Percentiles rank a stretch among this genome's conserved stretches.
Conservation (phyloP, 2,329 filamentous ascomycete species). For the Apiospora marii region DNA sequence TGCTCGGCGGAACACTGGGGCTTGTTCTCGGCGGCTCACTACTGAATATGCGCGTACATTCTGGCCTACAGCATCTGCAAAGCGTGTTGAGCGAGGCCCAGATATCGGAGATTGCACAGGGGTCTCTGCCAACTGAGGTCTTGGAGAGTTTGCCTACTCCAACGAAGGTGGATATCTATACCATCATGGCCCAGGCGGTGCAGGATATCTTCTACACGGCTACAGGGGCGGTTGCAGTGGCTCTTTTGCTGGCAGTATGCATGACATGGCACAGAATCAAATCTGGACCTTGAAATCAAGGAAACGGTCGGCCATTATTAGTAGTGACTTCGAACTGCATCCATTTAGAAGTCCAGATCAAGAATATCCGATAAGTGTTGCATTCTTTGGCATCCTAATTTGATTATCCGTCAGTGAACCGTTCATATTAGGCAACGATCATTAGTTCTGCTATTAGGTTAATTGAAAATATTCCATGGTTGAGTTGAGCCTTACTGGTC, state of each 20-base stretch:
- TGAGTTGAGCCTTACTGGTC: too few species aligned
- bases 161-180: background rate
- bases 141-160: constrained; percentile 9
- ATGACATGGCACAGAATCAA: constrained; percentile 28
- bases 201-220: constrained; percentile 25
- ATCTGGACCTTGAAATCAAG: background rate
- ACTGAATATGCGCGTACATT: constrained; percentile 23
- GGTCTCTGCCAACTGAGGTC: constrained; percentile 20
- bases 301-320: too few species aligned
- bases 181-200: constrained; percentile 22
- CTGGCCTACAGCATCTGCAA: constrained; percentile 22
- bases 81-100: constrained; percentile 18
- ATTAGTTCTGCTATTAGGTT: too few species aligned
- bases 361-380: too few species aligned
- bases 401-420: too few species aligned
- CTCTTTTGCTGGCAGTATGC: constrained; percentile 20
- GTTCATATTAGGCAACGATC: too few species aligned
- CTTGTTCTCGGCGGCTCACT: constrained; percentile 27
- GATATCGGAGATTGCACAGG: constrained; percentile 22
- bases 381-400: too few species aligned
- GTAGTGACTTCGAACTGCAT: too few species aligned
- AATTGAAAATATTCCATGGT: too few species aligned
- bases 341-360: too few species aligned
- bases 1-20: constrained; percentile 26
- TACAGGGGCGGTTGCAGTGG: constrained; percentile 24